These are phyloP conservation scores for Pseudozyma sp. DNA, from an alignment of 1,284 basidiomycete species.

Conservation along the genomic window DNA sequence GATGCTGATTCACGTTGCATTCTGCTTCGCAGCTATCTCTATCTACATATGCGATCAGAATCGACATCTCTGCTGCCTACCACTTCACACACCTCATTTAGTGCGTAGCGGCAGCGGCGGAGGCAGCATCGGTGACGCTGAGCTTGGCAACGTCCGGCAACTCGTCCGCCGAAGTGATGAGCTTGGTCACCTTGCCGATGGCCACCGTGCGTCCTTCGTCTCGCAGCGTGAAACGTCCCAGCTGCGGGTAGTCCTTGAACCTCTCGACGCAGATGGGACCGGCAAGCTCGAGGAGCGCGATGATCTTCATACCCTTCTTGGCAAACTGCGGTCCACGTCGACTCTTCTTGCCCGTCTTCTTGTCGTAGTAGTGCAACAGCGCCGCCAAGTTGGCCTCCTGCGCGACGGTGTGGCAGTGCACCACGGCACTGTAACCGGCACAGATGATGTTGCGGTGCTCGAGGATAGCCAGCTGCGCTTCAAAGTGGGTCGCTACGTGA, in stretches of 20 bases:
- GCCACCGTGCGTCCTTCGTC: conserved; percentile 67
- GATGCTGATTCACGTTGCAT: too few species aligned
- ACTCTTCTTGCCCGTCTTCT: conserved; percentile 68
- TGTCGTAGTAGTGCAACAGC: conserved; percentile 69
- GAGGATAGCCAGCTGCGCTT: conserved; percentile 68
- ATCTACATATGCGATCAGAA: conserved; percentile 5
- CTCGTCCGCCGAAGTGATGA: conserved; percentile 54
- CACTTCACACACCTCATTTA: conserved; percentile 1
- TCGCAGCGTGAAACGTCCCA: conserved; percentile 67
- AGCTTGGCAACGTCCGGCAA: conserved; percentile 60
- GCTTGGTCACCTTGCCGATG: conserved; percentile 67
- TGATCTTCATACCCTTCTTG: conserved; percentile 68
- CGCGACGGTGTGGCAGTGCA: conserved; percentile 65
- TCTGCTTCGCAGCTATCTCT: background rate
- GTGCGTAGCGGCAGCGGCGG: conserved; percentile 32
- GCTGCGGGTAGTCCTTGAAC: conserved; percentile 67
- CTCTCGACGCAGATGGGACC: conserved; percentile 65
- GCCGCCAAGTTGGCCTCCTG: conserved; percentile 63
- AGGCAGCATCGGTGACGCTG: conserved; percentile 36
- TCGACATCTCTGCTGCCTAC: background rate
- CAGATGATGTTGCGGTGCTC: conserved; percentile 68
- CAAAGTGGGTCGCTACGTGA: conserved; percentile 65
- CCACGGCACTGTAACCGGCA: conserved; percentile 66
- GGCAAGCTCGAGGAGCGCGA: conserved; percentile 65
- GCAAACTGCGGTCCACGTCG: conserved; percentile 65